Base-by-base conservation (phyloP, 768 basidiomycete genomes). In the Lactarius evosmus region DNA sequence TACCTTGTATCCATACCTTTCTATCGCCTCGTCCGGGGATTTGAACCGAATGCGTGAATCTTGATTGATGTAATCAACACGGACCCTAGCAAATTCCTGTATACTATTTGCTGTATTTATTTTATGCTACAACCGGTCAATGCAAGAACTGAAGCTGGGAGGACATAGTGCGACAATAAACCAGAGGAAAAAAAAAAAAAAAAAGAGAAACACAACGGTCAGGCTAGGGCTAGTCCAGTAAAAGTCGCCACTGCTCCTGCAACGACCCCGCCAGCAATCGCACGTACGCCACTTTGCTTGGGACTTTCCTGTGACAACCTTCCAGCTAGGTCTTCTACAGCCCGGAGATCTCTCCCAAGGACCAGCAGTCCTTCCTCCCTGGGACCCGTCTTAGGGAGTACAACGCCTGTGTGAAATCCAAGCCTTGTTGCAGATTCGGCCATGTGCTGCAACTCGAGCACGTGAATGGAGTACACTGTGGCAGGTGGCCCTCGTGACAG, bases 221-320 rank as follows among this genome's bases (percentile, higher is more conserved):
- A 69, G 11, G 66, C 46, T 19, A 67, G 25, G n/a, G 66, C 68
- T 12, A 69, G 49, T 27, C 68, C 68, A 6, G 68, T 64, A 36
- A 69, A 64, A 6, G 68, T 69, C 17, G 66, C 68, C 22, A 69
- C 66, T 33, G 68, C 68, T 29, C 68, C 68, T 5, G 58, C 68
- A 8, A 69, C 62, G 9, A 54, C 62, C 3, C 68, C 68, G 34
- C 66, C 60, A 16, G 66, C 68, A 30, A 60, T 54, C 4, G 62
- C 59, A 22, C 66, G 59, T 19, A 67, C 60, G 8, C 62, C 60
- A 7, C 38, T 60, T 32, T 44, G 51, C 4, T 58, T 50, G 41
- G 29, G 38, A 6, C 6, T 22, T 17, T 62, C 66, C 19, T 36
- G 53, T 6, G 68, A 60, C 27, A 69, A 44, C 22, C 36, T 54